phyloP scores from a whole-genome alignment of 2,329 filamentous ascomycete species.

The Apiospora malaysiana region DNA sequence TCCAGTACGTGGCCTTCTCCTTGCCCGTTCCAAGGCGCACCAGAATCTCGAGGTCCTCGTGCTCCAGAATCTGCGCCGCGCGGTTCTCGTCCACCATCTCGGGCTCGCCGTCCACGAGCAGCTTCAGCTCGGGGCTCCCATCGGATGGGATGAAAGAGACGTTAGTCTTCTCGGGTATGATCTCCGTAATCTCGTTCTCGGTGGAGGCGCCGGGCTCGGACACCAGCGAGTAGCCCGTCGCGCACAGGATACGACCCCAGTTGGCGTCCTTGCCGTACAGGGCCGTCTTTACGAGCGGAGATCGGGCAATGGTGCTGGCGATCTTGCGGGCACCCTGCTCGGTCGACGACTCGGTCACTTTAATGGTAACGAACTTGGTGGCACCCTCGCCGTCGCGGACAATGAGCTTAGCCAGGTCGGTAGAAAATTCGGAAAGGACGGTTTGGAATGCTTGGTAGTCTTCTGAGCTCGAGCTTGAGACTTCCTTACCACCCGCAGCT shows the following conservation, averaged over 20 bases:
- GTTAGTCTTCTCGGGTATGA: slow-evolving; percentile 71
- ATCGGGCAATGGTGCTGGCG: slow-evolving; percentile 86
- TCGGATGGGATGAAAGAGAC: slow-evolving; percentile 82
- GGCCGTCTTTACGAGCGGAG: slow-evolving; percentile 94
- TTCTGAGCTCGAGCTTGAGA: slow-evolving; percentile 57
- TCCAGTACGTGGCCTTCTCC: slow-evolving; percentile 78
- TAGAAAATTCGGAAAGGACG: slow-evolving; percentile 78
- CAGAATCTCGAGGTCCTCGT: slow-evolving; percentile 80
- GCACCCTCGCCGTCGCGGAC: slow-evolving; percentile 97
- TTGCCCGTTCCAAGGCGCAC: slow-evolving; percentile 74
- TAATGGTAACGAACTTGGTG: slow-evolving; percentile 96
- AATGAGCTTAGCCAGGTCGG: slow-evolving; percentile 87
- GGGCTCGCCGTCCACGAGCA: slow-evolving; percentile 81
- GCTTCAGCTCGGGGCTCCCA: slow-evolving; percentile 76
- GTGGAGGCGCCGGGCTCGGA: slow-evolving; percentile 59
- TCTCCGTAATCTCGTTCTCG: slow-evolving; percentile 65
- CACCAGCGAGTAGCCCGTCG: slow-evolving; percentile 80
- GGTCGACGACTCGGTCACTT: slow-evolving; percentile 74
- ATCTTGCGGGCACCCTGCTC: slow-evolving; percentile 77
- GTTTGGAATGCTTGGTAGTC: slow-evolving; percentile 76
- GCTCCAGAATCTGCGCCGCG: slow-evolving; percentile 77
- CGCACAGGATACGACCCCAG: slow-evolving; percentile 96
- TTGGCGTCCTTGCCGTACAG: slow-evolving; percentile 97
- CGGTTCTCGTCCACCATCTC: slow-evolving; percentile 78
- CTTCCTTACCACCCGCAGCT: slow-evolving; percentile 75